Evolutionary conservation across 2,329 filamentous ascomycete species (phyloP), one percentile per base, ranked within the genome.

Genomic region (Didymella keratinophila): DNA sequence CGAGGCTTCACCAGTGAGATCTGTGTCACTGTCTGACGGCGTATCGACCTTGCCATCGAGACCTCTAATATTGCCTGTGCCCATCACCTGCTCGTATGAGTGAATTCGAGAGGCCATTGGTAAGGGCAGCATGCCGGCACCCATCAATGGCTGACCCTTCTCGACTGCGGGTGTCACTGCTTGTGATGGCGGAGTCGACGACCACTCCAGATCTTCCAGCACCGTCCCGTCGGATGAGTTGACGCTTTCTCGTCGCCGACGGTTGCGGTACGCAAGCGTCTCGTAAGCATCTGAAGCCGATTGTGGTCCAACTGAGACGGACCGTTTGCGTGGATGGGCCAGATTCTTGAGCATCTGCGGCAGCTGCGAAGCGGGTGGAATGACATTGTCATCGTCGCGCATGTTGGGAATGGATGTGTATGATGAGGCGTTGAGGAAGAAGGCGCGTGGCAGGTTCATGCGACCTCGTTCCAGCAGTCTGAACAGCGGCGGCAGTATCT

Each of bases 241-340:
- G 23, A 83, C 78, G 67, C 86, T 89, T 68, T 89, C 85, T 50
- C 86, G 81, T 54, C 88, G 80, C 57, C 83, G 81, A 64, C 89
- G 86, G 67, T 97, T 92, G 20, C 94, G 88, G 73, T 97, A 97
- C 6, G 94, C 95, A 47, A 99, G 82, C 20, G 93, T 92, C 80
- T 99, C 95, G 78, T 97, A 97, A 23, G 93, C 95, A 78, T 99
- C 95, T 2, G 95, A 95, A 60, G 93, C 93, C 44, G 93, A 97
- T 78, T 98, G 95, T 1, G 95, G 95, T 0, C 95, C 95, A 52
- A 98, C 86, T 6, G 93, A 97, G 32, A 98, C 87, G 30, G 93
- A 90, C 50, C 95, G 86, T 61, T 89, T 89, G 58, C 92, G 85
- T 0, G 92, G 91, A 66, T 94, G 88, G 23, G 92, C 87, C 44